phyloP scores from a whole-genome alignment of 345 rosid species.

The Pseudoturritis turrita region DNA sequence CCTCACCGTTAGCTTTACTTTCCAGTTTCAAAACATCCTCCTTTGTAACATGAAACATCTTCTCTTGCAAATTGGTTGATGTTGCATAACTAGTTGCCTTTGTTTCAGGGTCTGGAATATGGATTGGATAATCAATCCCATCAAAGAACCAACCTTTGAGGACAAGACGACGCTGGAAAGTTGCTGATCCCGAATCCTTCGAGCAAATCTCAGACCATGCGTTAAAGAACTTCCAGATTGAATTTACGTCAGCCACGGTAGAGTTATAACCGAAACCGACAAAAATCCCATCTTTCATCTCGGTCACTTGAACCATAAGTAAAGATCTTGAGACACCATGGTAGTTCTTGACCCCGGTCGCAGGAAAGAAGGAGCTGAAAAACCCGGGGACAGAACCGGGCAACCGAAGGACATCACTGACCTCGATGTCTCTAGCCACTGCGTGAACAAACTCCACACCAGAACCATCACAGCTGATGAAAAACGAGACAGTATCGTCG shows the following conservation, averaged over 20 bases:
- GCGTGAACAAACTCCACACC: slow-evolving; percentile 47
- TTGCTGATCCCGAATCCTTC: neutral
- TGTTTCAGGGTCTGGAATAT: slow-evolving; percentile 25
- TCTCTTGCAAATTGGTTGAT: slow-evolving; percentile 19
- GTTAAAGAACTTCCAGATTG: slow-evolving; percentile 47
- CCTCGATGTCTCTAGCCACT: slow-evolving; percentile 13
- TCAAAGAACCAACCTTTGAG: slow-evolving; percentile 33
- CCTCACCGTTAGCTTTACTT: slow-evolving; percentile 34
- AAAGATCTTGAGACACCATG: slow-evolving; percentile 36
- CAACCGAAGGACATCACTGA: slow-evolving; percentile 23
- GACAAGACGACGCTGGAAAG: neutral
- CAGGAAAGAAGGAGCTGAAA: slow-evolving; percentile 37
- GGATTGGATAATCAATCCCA: slow-evolving; percentile 20
- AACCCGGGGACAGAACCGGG: slow-evolving; percentile 29
- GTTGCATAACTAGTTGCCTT: neutral
- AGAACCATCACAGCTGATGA: slow-evolving; percentile 35
- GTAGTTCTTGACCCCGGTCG: slow-evolving; percentile 31
- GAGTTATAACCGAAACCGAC: slow-evolving; percentile 42
- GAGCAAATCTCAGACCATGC: slow-evolving; percentile 43
- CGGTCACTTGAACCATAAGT: slow-evolving; percentile 44
- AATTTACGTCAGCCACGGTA: slow-evolving; percentile 29
- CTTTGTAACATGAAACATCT: slow-evolving; percentile 32
- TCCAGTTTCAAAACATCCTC: slow-evolving; percentile 28
- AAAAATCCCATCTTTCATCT: slow-evolving; percentile 42
- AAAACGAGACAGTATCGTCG: slow-evolving; percentile 30